Conservation (phyloP, 2,329 filamentous ascomycete species). For the Scopulariopsis brevicaulis region DNA sequence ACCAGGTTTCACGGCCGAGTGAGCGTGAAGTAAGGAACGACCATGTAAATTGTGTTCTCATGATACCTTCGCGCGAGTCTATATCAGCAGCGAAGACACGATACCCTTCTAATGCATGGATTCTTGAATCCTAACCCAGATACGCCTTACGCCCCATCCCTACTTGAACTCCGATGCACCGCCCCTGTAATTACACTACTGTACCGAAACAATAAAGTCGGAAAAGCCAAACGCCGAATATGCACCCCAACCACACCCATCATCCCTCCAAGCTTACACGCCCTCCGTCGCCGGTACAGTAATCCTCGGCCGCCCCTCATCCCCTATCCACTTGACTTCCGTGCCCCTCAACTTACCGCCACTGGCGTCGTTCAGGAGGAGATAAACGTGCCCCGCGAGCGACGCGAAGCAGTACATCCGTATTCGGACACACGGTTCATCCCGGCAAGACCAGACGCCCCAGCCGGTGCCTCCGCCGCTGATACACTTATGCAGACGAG, state of each 20-base stretch:
- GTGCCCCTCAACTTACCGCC: constrained; percentile 46
- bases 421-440: constrained; percentile 31
- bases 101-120: no score
- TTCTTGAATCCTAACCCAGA: no score
- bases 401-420: constrained; percentile 72
- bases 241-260: not conserved
- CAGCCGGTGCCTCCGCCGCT: constrained; percentile 49
- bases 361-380: constrained; percentile 64
- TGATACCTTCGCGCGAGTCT: no score
- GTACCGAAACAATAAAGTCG: not conserved
- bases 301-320: constrained; percentile 38
- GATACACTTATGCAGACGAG: constrained; percentile 48
- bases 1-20: no score
- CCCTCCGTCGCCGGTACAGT: constrained; percentile 19
- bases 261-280: not conserved
- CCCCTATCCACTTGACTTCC: constrained; percentile 56
- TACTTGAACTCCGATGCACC: no score
- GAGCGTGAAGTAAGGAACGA: no score
- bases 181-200: no score
- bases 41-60: no score
- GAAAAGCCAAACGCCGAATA: not conserved
- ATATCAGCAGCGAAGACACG: no score
- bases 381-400: constrained; percentile 59
- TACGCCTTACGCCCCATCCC: no score
- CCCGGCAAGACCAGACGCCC: constrained; percentile 49